Evolutionary conservation across 306 rosid species (phyloP).

Genomic region (Elaeagnus macrophylla): DNA sequence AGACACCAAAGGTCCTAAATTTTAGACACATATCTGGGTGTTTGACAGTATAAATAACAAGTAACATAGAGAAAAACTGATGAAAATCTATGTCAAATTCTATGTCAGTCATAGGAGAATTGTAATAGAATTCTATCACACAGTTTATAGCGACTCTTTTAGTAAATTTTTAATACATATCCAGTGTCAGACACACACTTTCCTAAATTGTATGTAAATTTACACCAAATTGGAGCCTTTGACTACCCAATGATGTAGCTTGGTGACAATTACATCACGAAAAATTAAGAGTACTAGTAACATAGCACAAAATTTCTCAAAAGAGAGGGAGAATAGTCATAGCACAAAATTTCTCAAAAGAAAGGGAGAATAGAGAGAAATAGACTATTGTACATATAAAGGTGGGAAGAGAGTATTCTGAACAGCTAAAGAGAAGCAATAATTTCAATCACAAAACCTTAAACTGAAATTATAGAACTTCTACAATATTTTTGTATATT

Average conservation of each 20-base stretch:
- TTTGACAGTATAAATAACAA: constrained; percentile 6
- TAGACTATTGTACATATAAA: background rate
- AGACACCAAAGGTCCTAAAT: too few species aligned
- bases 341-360: constrained; percentile 15
- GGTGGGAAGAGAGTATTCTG: constrained; percentile 1
- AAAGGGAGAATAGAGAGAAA: constrained; percentile 15
- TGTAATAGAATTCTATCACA: background rate
- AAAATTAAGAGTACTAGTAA: too few species aligned
- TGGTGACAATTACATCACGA: too few species aligned
- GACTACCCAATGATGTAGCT: too few species aligned
- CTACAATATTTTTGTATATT: background rate
- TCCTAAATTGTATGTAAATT: too few species aligned
- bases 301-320: too few species aligned
- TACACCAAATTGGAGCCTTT: too few species aligned
- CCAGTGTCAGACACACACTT: too few species aligned
- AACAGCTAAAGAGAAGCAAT: constrained; percentile 3
- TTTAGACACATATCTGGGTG: too few species aligned
- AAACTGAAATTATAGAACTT: constrained; percentile 1
- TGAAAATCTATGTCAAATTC: background rate
- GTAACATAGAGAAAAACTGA: constrained; percentile 4
- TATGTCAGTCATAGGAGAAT: background rate
- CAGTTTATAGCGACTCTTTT: too few species aligned
- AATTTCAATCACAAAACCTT: constrained; percentile 5
- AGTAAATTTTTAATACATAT: too few species aligned
- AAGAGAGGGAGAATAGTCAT: too few species aligned